Percentiles rank a stretch among this genome's conserved stretches.
Conservation (phyloP, 257 asterid genomes). For the Gardenia jasminoides region DNA sequence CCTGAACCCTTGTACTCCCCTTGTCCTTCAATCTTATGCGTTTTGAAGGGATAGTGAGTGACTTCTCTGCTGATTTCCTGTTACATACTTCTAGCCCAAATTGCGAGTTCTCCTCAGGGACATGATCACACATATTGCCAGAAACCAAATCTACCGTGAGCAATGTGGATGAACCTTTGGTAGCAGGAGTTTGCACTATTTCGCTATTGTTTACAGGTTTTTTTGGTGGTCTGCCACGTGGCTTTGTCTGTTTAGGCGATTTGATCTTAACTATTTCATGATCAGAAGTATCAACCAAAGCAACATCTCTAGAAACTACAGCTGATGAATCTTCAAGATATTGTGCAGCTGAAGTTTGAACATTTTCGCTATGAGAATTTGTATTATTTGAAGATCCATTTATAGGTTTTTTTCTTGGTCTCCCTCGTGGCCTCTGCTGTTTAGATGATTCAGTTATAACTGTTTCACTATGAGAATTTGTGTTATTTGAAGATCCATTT, state of each 20-base stretch:
- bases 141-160: conserved; percentile 9
- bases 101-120: conserved; percentile 13
- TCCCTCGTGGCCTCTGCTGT: conserved; percentile 43
- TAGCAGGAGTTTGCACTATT: conserved; percentile 25
- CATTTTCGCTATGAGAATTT: conserved; percentile 8
- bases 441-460: conserved; percentile 15
- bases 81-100: neutral
- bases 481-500: conserved; percentile 8
- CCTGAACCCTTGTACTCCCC: conserved; percentile 28
- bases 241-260: conserved; percentile 32
- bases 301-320: conserved; percentile 9
- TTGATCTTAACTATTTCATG: conserved; percentile 6
- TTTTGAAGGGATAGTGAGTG: conserved; percentile 19
- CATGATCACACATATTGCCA: conserved; percentile 13
- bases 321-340: conserved; percentile 15
- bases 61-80: conserved; percentile 1
- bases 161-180: conserved; percentile 18
- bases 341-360: conserved; percentile 24
- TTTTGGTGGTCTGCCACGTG: conserved; percentile 53
- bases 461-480: conserved; percentile 5
- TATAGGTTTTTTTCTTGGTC: conserved; percentile 47
- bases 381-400: neutral
- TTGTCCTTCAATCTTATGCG: conserved; percentile 28
- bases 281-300: conserved; percentile 10
- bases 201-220: conserved; percentile 26